Conservation (phyloP, 768 basidiomycete genomes). For the Leccinum barrowsii region DNA sequence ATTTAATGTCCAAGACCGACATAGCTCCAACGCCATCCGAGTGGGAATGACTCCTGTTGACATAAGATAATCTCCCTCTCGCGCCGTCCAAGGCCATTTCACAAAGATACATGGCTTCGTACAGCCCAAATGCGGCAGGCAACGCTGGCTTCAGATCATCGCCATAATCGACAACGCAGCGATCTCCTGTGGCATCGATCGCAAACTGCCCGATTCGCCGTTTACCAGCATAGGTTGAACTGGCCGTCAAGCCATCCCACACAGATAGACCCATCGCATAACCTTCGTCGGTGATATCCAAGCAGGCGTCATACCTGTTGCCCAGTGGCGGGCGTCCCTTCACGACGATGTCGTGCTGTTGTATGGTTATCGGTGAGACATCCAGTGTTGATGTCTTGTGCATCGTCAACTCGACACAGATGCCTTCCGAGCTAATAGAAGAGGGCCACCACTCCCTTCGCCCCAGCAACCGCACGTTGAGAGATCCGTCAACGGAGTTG, state of each 20-base stretch:
- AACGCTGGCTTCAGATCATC: background rate
- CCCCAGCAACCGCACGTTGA: background rate
- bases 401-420: background rate
- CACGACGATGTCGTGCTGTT: background rate
- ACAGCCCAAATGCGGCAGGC: background rate
- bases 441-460: background rate
- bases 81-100: background rate
- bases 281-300: background rate
- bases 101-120: background rate
- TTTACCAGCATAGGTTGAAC: background rate
- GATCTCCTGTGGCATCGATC: background rate
- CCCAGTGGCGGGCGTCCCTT: background rate
- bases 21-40: background rate
- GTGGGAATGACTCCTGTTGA: background rate
- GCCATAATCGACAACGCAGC: background rate
- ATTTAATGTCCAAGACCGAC: background rate
- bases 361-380: background rate
- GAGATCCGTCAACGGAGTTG: background rate
- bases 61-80: background rate
- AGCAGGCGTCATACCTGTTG: background rate
- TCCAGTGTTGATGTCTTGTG: background rate
- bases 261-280: background rate
- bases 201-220: background rate
- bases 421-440: background rate
- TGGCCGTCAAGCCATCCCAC: background rate